Base-by-base conservation (phyloP, 352 stramenopile genomes). In the Globisporangium mamillatum region DNA sequence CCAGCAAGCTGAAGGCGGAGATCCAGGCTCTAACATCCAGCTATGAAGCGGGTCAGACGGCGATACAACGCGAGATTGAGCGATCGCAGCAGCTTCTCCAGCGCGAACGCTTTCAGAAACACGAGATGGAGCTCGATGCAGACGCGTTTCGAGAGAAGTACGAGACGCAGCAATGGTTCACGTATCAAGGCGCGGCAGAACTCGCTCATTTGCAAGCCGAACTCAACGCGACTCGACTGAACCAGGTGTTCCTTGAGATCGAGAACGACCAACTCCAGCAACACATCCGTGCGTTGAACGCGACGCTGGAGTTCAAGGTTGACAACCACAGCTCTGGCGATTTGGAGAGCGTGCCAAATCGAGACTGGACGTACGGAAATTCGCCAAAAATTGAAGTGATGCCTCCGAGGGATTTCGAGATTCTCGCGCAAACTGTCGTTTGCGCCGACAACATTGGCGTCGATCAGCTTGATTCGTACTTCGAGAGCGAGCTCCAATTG, bases 261-360 rank as follows among this genome's bases (percentile, higher is more conserved):
- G 50, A 56, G 50, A 56, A 56, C 22, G 50, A 56, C 50, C 50
- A 56, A 22, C 50, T 56, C 50, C 20, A 27, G 20, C 50, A 56
- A 3, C 50, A 56, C 50, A 32, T 56, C 10, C 50, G 50, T 12
- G 50, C 50, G 50, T 20, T 56, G 9, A 56, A 56, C 10, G 50
- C 50, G 50, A 29, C n/a, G 7, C 10, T 56, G 14, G n/a, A 56
- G 22, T 29, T 29, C 20, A 4, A 32, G n/a, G 20, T 18, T 32
- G 50, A 16, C 6, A 27, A 29, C 22, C 24, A 46, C 38, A 46
- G 38, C 1, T 56, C n/a, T 14, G n/a, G 50, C 8, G 10, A 22
- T n/a, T 52, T 52, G 16, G 20, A 25, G 5, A 54, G 4, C 48
- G 5, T 25, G 48, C n/a, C 20, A 20, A 14, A 3, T 46, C 38